A percentile compares a stretch with the other conserved stretches of the same genome.
These are phyloP conservation scores for Penicillium digitatum DNA, from an alignment of 2,329 filamentous ascomycete genomes.

Conservation along the genomic window DNA sequence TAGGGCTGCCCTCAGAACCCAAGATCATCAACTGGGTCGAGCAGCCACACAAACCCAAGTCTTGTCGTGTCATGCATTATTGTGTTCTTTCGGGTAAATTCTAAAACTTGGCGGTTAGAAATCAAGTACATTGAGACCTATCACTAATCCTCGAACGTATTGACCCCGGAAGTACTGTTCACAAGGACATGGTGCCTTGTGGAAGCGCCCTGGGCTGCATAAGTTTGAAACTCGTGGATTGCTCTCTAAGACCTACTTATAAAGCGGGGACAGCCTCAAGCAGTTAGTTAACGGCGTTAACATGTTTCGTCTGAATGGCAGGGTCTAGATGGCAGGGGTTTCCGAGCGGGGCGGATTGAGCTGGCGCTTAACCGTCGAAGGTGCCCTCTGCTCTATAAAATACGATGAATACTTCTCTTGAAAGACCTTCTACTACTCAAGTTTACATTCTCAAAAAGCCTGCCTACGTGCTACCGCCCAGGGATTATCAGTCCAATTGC, in stretches of 20 bases:
- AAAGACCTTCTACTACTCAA: background rate
- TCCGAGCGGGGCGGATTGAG: background rate
- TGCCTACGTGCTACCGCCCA: background rate
- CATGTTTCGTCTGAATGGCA: background rate
- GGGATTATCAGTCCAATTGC: background rate
- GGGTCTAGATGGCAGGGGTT: background rate
- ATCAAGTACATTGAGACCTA: background rate
- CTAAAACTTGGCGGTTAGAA: background rate
- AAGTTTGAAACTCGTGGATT: background rate
- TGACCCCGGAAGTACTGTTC: background rate
- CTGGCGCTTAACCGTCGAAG: background rate
- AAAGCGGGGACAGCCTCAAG: background rate
- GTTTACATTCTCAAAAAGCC: background rate
- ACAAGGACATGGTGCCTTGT: background rate
- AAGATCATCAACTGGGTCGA: background rate
- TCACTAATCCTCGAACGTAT: background rate
- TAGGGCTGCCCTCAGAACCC: background rate
- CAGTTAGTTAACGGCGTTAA: background rate
- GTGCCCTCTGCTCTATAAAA: background rate
- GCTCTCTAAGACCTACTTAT: background rate
- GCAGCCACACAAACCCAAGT: background rate
- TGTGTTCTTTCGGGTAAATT: background rate
- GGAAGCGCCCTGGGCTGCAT: background rate
- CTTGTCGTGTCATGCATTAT: background rate
- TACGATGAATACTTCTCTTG: background rate